Evolutionary conservation across 345 rosid species (phyloP).

Genomic region (Noccaea caerulescens): DNA sequence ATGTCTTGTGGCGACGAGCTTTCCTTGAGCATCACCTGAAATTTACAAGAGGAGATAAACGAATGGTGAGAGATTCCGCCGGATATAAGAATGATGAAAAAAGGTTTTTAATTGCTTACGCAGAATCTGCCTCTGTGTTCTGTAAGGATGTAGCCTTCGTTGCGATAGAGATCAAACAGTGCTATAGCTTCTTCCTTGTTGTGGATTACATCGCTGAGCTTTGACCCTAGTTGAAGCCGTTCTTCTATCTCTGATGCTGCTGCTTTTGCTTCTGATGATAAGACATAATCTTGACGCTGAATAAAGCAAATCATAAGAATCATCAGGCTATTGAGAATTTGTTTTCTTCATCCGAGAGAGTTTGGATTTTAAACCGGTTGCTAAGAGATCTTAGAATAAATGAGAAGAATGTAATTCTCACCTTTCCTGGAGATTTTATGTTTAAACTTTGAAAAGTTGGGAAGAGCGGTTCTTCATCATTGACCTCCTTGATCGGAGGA

Average conservation of each 20-base stretch:
- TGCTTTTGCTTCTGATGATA: conserved; percentile 70
- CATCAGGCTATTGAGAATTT: conserved; percentile 18
- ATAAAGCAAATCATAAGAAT: conserved; percentile 19
- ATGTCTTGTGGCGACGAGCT: conserved; percentile 75
- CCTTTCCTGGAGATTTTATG: conserved; percentile 49
- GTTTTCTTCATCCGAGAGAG: conserved; percentile 17
- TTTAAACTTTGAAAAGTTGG: conserved; percentile 59
- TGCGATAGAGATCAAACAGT: conserved; percentile 61
- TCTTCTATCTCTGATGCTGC: conserved; percentile 80
- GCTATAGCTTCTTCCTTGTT: conserved; percentile 79
- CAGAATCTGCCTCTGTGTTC: conserved; percentile 70
- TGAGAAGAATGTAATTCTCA: conserved; percentile 33
- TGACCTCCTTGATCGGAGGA: conserved; percentile 87
- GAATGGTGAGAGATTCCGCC: conserved; percentile 7
- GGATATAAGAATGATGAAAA: background rate
- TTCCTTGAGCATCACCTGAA: conserved; percentile 91
- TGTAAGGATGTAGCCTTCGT: conserved; percentile 84
- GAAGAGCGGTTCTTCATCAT: conserved; percentile 94
- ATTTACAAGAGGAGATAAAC: conserved; percentile 7
- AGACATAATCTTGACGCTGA: conserved; percentile 49
- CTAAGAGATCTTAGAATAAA: background rate
- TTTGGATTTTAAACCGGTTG: background rate
- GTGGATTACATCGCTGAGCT: conserved; percentile 74
- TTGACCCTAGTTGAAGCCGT: conserved; percentile 77
- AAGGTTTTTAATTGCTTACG: conserved; percentile 53